phyloP scores from a whole-genome alignment of 1,139 yeast species.

The Yamadazyma triangularis region DNA sequence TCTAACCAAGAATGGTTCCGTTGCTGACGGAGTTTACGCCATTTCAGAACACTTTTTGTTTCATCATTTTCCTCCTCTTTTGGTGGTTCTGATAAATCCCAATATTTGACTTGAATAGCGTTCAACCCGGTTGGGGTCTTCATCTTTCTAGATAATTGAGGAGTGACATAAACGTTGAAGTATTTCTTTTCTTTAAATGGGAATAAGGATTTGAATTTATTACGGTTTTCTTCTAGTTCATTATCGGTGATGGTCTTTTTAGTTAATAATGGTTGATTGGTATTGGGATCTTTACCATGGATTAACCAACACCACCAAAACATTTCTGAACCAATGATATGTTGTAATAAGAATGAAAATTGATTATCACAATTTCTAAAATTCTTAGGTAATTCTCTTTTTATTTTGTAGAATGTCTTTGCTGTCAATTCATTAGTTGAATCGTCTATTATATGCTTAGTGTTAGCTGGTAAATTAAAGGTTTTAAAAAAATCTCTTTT shows the following conservation, averaged over 20 bases:
- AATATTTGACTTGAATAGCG: conserved; percentile 7
- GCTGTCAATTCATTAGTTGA: conserved; percentile 22
- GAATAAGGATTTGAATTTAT: conserved; percentile 15
- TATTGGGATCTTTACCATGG: conserved; percentile 31
- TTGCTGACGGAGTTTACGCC: conserved; percentile 7
- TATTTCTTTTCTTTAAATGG: conserved; percentile 34
- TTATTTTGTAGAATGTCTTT: conserved; percentile 20
- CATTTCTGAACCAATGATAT: conserved; percentile 24
- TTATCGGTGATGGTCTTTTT: conserved; percentile 17
- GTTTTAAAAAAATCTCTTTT: conserved; percentile 22
- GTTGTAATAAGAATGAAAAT: conserved; percentile 25
- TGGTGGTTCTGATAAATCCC: conserved; percentile 5
- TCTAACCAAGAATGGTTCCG: conserved; percentile 19
- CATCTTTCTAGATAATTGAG: conserved; percentile 42
- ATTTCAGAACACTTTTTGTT: conserved; percentile 5
- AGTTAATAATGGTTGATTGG: conserved; percentile 26
- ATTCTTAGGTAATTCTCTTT: conserved; percentile 20
- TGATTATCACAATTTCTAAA: conserved; percentile 22
- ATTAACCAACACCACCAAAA: conserved; percentile 44
- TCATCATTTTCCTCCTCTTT: conserved; percentile 8
- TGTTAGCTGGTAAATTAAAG: conserved; percentile 16
- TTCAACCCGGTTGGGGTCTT: conserved; percentile 29
- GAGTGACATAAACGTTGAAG: conserved; percentile 41
- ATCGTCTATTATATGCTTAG: conserved; percentile 38
- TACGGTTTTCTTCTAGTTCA: conserved; percentile 17